Percentiles rank a stretch among this genome's conserved stretches.
These are phyloP conservation scores for Hylodesmum podocarpum DNA, from an alignment of 306 rosid genomes.

Conservation along the genomic window DNA sequence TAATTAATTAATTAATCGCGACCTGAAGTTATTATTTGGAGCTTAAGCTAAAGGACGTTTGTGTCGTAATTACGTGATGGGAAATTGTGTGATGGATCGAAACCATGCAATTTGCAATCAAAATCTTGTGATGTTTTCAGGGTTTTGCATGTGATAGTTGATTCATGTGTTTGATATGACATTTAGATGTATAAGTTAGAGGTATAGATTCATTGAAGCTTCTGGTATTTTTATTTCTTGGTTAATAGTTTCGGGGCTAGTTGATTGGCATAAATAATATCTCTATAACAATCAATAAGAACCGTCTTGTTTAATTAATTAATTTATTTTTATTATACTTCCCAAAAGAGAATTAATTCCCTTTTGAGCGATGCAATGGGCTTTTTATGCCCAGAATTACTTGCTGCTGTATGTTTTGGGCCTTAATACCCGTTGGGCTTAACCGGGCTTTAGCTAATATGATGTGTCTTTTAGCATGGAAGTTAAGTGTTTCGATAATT, in stretches of 20 bases:
- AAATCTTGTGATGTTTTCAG: neutral
- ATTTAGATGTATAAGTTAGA: neutral
- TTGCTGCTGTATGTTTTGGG: neutral
- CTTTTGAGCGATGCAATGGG: neutral
- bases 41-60: neutral
- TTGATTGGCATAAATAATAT: neutral
- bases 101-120: neutral
- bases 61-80: neutral
- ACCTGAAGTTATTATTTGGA: neutral
- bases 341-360: neutral
- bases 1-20: neutral
- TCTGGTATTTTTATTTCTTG: neutral
- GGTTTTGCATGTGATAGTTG: neutral
- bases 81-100: neutral
- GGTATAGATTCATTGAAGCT: slow-evolving; percentile 1
- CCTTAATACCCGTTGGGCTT: too few species aligned
- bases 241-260: neutral
- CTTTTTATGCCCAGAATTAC: neutral
- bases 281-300: neutral
- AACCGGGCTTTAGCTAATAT: too few species aligned
- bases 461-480: too few species aligned
- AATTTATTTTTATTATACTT: neutral
- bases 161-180: neutral
- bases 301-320: too few species aligned
- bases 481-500: too few species aligned